Evolutionary conservation across 1,284 basidiomycete genomes (phyloP).

Genomic region (Inonotus hispidus): DNA sequence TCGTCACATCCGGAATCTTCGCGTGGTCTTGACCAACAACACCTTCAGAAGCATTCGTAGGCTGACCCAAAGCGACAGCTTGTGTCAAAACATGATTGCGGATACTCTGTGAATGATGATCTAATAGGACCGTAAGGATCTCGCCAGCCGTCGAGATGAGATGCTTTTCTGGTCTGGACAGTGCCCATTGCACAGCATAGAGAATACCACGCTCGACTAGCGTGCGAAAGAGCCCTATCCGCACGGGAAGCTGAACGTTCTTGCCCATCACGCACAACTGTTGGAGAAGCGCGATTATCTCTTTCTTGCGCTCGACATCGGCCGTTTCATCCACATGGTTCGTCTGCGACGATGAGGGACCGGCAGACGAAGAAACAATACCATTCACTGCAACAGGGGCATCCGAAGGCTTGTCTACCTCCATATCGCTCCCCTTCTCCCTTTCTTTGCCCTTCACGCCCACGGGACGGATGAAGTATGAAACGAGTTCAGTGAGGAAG

Average conservation of each 20-base stretch:
- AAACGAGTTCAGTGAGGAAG: conserved; percentile 77
- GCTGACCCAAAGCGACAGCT: conserved; percentile 49
- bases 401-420: conserved; percentile 9
- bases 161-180: conserved; percentile 38
- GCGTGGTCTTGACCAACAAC: conserved; percentile 46
- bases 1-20: conserved; percentile 27
- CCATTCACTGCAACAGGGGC: conserved; percentile 1
- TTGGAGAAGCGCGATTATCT: conserved; percentile 84
- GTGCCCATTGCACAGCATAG: conserved; percentile 88
- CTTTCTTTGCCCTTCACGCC: conserved; percentile 22
- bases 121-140: conserved; percentile 81
- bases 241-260: conserved; percentile 86
- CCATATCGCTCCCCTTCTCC: conserved; percentile 22
- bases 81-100: conserved; percentile 82
- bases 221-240: conserved; percentile 84
- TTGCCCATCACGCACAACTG: conserved; percentile 96
- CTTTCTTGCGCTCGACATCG: conserved; percentile 41
- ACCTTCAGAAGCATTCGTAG: conserved; percentile 41
- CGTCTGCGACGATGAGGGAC: conserved; percentile 4
- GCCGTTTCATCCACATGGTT: not conserved
- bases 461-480: conserved; percentile 53
- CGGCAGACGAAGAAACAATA: not conserved
- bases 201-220: conserved; percentile 88
- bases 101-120: conserved; percentile 89
- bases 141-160: conserved; percentile 81